Percentiles rank a stretch among this genome's conserved stretches.
Conservation (phyloP, 2,329 filamentous ascomycete species). For the Didymella exigua region DNA sequence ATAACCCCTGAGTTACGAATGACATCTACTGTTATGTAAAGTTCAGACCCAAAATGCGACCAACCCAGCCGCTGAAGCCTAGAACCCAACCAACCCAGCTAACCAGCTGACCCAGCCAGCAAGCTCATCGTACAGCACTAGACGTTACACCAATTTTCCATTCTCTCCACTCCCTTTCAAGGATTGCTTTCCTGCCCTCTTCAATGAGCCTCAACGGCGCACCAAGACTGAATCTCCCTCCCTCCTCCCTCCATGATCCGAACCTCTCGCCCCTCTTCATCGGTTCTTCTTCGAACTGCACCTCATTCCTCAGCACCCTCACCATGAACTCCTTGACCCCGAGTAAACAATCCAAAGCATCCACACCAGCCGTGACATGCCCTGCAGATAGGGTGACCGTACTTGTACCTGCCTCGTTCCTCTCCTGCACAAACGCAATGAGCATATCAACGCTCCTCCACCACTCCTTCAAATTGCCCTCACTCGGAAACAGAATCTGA, state of each 20-base stretch:
- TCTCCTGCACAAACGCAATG: not conserved
- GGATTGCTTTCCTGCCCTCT: not conserved
- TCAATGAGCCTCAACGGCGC: constrained; percentile 8
- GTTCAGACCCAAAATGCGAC: not conserved
- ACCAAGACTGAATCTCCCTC: constrained; percentile 4
- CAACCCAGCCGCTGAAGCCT: not conserved
- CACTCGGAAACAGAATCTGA: constrained; percentile 18
- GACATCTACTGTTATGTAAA: not conserved
- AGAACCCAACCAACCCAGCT: not conserved
- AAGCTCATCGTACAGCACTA: not conserved
- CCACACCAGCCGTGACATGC: constrained; percentile 11
- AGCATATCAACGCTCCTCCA: constrained; percentile 14
- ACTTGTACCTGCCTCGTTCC: not conserved
- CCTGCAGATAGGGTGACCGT: constrained; percentile 10
- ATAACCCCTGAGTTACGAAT: not conserved
- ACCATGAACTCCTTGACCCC: constrained; percentile 12
- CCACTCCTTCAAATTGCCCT: constrained; percentile 15
- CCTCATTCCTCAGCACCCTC: constrained; percentile 17
- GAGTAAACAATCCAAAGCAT: constrained; percentile 13
- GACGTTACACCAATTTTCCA: not conserved
- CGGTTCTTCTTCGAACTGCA: constrained; percentile 2
- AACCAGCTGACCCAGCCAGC: not conserved
- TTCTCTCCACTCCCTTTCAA: not conserved
- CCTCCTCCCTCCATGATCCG: constrained; percentile 2
- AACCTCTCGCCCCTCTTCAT: constrained; percentile 10